A percentile compares a stretch with the other conserved stretches of the same genome.
These are phyloP conservation scores for Strigomonas oncopelti DNA, from an alignment of 208 protist genomes.

Conservation along the genomic window DNA sequence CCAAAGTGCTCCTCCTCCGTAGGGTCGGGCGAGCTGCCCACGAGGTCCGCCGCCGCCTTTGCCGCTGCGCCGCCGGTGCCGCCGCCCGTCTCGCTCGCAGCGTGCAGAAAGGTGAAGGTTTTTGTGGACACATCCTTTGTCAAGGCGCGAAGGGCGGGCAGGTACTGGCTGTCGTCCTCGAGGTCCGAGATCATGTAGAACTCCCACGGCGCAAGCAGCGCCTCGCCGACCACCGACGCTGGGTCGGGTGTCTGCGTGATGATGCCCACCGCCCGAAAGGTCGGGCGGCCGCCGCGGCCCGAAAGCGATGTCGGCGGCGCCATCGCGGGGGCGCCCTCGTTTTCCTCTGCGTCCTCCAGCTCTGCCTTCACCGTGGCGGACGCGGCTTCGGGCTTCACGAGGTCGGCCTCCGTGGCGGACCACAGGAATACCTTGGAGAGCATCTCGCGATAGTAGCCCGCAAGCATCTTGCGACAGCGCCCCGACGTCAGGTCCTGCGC, in stretches of 20 bases:
- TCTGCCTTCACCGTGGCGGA: not conserved
- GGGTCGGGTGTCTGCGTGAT: constrained; percentile 66
- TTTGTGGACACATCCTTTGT: constrained; percentile 16
- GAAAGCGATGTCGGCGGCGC: not conserved
- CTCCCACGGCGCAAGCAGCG: constrained; percentile 72
- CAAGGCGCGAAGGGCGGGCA: constrained; percentile 45
- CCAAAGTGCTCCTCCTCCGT: constrained; percentile 6
- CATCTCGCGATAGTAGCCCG: constrained; percentile 72
- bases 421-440: constrained; percentile 54
- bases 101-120: constrained; percentile 11
- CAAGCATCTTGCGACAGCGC: constrained; percentile 20
- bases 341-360: constrained; percentile 13
- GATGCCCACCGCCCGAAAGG: constrained; percentile 63
- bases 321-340: not conserved
- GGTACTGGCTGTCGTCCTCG: constrained; percentile 58
- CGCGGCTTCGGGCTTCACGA: constrained; percentile 18
- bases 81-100: not conserved
- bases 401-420: not conserved
- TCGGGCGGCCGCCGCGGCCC: not conserved
- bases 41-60: not conserved
- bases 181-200: constrained; percentile 69
- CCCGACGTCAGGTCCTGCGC: constrained; percentile 41
- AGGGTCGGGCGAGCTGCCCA: not conserved
- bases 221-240: constrained; percentile 20
- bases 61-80: not conserved